Evolutionary conservation across 2,329 filamentous ascomycete species (phyloP), one percentile per base, ranked within the genome.

Genomic region (Ustulina deusta): DNA sequence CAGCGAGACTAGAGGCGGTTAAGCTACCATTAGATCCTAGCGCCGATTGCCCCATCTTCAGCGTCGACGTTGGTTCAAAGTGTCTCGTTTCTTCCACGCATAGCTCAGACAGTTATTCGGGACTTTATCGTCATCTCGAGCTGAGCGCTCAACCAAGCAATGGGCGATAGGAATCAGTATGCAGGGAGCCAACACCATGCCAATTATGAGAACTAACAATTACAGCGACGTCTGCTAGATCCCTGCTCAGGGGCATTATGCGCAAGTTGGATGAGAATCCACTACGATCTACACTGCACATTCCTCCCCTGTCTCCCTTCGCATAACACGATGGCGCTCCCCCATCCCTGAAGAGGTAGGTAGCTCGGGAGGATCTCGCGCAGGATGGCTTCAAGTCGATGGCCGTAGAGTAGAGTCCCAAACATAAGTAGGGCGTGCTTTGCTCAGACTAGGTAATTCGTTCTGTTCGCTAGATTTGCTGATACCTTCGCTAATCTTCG

Each of bases 331-430:
- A 52, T 58, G 46, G 25, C 58, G 32, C 58, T 54, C 25, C 15
- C 17, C 48, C 48, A 49, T 60, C 42, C 65, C 63, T 42, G 62
- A 63, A 69, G 38, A 49, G 59, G 62, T 51, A 69, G 63, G 66
- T 69, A 51, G 52, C 13, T 61, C 6, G 6, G 25, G 40, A 22
- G 29, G 27, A 57, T 46, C 32, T 55, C 22, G 40, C 13, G 40
- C 42, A 46, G 20, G 27, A 56, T 52, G 51, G 46, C 54, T 52
- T 63, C 38, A 59, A 54, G 17, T 49, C 3, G 29, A 51, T 13
- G 32, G 32, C 40, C 11, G 11, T n/a, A 25, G 49, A 40, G 63
- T 22, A 51, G 38, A 44, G 15, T 56, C 34, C 10, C 44, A 20
- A 27, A 25, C 32, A 48, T 60, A 60, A 60, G 20, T n/a, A 49